These are phyloP conservation scores for Hypoxylon sp. DNA, from an alignment of 2,329 filamentous ascomycete genomes.

Conservation along the genomic window DNA sequence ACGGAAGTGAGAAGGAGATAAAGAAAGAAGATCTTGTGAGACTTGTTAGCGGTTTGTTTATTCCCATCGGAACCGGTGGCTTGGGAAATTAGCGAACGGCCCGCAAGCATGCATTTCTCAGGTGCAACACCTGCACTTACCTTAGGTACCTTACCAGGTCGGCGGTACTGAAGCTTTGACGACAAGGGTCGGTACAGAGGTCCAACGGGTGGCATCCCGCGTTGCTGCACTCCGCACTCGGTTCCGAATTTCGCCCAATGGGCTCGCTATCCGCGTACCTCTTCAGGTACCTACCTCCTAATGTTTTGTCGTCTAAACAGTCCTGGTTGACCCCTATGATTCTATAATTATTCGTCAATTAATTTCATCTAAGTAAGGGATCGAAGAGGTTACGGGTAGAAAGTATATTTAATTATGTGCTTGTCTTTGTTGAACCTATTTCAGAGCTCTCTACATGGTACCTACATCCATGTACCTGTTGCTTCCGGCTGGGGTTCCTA, in stretches of 20 bases:
- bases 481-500: not conserved
- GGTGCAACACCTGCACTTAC: not conserved
- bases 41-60: conserved; percentile 13
- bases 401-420: not conserved
- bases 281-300: not conserved
- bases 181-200: conserved; percentile 25
- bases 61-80: conserved; percentile 15
- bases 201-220: not conserved
- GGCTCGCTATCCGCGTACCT: not conserved
- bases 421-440: not conserved
- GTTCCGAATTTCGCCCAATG: conserved; percentile 14
- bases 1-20: conserved; percentile 4
- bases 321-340: not conserved
- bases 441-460: too few relatives aligned
- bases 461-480: not conserved
- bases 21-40: conserved; percentile 3
- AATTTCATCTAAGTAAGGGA: not conserved
- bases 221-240: conserved; percentile 12
- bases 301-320: not conserved
- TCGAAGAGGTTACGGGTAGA: not conserved
- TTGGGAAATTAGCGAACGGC: conserved; percentile 26
- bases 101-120: not conserved
- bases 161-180: conserved; percentile 14
- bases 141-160: not conserved
- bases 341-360: not conserved